Evolutionary conservation across 495 filamentous ascomycete species (phyloP), one percentile per base, ranked within the genome.

Genomic region (Mycothermus thermophilus): DNA sequence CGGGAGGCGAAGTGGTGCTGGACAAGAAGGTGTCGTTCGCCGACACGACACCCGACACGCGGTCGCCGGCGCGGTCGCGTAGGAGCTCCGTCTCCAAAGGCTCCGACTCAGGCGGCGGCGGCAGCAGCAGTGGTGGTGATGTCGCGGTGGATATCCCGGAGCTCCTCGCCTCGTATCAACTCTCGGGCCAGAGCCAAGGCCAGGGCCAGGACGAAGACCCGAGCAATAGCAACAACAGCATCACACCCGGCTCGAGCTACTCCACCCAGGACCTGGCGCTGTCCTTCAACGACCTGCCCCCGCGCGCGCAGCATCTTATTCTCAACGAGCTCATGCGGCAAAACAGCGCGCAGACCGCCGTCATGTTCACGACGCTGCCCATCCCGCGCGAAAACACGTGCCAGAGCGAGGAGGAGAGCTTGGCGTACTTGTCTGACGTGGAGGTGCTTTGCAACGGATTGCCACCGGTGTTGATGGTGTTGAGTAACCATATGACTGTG

Each of bases 401-500:
- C 43, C 58, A 69, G 35, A 80, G 72, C 37, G 78, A 80, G 46
- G 65, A 70, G 35, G 73, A 76, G 3, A 81, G 79, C 51, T 46
- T 77, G 23, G 68, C 68, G 22, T 93, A 86, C 56, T 54, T 93
- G 24, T 72, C 64, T 37, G 81, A 87, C 51, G 62, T 92, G 34
- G 81, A 87, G 48, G 73, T 87, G 25, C 55, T 81, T 36, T 83
- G 74, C 53, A 64, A 76, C 43, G 75, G 66, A 2, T 52, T 75
- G 34, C 77, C 80, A 29, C 79, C 84, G 8, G 68, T 76, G 32
- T 50, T 92, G 21, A 43, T 90, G 42, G 79, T 92, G n/a, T 71
- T 90, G 58, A 84, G 79, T 49, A 92, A 90, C 58, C 85, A 79
- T 42, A 82, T 92, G 79, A 88, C 81, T 10, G 83, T 90, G 32